Conservation (phyloP, 768 basidiomycete genomes). For the Leccinum subgranulosum region DNA sequence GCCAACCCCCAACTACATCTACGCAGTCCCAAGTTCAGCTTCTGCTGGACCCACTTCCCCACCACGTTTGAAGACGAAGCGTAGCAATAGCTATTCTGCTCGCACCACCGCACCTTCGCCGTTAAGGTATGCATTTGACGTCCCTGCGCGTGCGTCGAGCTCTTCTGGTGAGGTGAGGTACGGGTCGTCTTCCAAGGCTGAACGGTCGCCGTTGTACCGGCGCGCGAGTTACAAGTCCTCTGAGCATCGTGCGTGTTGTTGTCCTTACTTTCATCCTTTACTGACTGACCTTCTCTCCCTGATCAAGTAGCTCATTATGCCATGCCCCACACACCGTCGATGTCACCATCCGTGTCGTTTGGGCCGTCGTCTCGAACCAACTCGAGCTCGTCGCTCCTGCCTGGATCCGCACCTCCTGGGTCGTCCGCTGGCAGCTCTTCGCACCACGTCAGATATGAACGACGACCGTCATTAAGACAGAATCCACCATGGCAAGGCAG, state of each 20-base stretch:
- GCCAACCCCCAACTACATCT: conserved; percentile 40
- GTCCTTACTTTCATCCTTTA: not conserved
- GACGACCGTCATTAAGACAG: conserved; percentile 46
- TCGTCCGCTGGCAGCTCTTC: conserved; percentile 40
- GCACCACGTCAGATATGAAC: conserved; percentile 38
- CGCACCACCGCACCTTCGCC: conserved; percentile 39
- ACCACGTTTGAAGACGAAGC: conserved; percentile 35
- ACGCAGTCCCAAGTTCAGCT: conserved; percentile 31
- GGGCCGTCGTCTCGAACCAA: conserved; percentile 48
- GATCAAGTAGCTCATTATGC: conserved; percentile 29
- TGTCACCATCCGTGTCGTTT: conserved; percentile 33
- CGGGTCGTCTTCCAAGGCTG: conserved; percentile 28
- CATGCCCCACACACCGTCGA: conserved; percentile 28
- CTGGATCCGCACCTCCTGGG: conserved; percentile 36
- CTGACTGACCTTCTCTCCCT: not conserved
- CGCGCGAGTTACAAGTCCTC: conserved; percentile 43
- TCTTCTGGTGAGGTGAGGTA: conserved; percentile 33
- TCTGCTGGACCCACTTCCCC: conserved; percentile 35
- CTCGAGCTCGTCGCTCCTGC: conserved; percentile 48
- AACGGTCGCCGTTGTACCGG: conserved; percentile 38
- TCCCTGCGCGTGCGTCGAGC: conserved; percentile 18
- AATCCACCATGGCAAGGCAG: conserved; percentile 46
- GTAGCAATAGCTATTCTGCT: conserved; percentile 39
- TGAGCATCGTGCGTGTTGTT: conserved; percentile 42
- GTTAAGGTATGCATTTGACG: conserved; percentile 39